Evolutionary conservation across 495 filamentous ascomycete species (phyloP).

Genomic region (Hamigera avellanea): DNA sequence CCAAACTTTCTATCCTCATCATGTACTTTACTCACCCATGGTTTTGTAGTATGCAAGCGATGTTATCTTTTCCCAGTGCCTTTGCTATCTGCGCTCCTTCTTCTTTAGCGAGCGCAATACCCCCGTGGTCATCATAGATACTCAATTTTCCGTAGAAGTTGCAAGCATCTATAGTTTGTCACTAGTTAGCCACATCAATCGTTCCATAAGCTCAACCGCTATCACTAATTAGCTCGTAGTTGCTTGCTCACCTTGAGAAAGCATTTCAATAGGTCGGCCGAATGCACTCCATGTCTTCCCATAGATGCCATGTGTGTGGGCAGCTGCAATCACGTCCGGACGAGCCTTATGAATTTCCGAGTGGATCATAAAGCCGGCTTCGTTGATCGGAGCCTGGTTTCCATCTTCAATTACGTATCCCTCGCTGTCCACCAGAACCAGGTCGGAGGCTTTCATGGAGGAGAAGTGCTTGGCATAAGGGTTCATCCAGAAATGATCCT

Average conservation of each 20-base stretch:
- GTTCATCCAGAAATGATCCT: constrained; percentile 57
- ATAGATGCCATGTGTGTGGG: constrained; percentile 37
- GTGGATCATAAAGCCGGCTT: constrained; percentile 61
- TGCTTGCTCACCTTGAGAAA: constrained; percentile 28
- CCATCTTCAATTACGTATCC: constrained; percentile 42
- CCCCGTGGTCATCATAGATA: constrained; percentile 41
- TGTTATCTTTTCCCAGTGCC: constrained; percentile 49
- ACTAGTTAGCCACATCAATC: background rate
- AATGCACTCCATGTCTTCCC: constrained; percentile 37
- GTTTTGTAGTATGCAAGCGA: constrained; percentile 54
- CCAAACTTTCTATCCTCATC: constrained; percentile 7
- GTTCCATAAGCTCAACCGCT: too few species aligned
- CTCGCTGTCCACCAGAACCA: constrained; percentile 38
- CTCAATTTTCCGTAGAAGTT: constrained; percentile 42
- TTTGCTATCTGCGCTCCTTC: constrained; percentile 48
- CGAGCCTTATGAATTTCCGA: constrained; percentile 38
- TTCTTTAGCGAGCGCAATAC: constrained; percentile 48
- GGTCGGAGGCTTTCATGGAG: constrained; percentile 35
- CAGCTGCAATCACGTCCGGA: constrained; percentile 38
- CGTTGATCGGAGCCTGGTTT: constrained; percentile 40
- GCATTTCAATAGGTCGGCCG: constrained; percentile 36
- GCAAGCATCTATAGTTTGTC: constrained; percentile 37
- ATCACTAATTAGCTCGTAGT: too few species aligned
- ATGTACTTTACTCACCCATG: constrained; percentile 35
- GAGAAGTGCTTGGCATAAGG: constrained; percentile 50